Conservation (phyloP, 257 asterid genomes). For the Solanum neorickii region DNA sequence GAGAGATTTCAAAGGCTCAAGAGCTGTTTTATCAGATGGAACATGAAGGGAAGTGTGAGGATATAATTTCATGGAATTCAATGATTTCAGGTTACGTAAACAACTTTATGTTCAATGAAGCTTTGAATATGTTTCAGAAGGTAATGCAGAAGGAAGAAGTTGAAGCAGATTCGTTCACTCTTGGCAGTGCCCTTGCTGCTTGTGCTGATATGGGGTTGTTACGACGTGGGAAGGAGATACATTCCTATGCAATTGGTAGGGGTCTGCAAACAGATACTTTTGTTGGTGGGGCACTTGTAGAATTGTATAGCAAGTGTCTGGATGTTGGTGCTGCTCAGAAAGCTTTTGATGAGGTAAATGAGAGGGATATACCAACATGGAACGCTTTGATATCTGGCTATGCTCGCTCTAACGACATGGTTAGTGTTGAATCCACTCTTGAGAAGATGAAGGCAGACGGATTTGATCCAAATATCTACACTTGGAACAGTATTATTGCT, state of each 20-base stretch:
- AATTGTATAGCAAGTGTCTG: constrained; percentile 48
- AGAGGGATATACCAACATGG: constrained; percentile 57
- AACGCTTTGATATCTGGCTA: constrained; percentile 56
- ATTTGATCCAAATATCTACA: constrained; percentile 48
- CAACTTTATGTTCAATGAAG: constrained; percentile 42
- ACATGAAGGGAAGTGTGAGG: constrained; percentile 29
- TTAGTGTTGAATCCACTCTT: constrained; percentile 20
- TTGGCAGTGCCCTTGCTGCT: constrained; percentile 54
- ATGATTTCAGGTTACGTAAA: constrained; percentile 72
- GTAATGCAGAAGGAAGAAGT: constrained; percentile 24
- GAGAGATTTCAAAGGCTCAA: constrained; percentile 39
- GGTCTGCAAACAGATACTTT: constrained; percentile 47
- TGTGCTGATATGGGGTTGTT: constrained; percentile 33
- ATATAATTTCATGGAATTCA: constrained; percentile 65
- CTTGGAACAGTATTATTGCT: constrained; percentile 72
- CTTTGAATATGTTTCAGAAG: constrained; percentile 25
- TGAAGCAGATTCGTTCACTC: constrained; percentile 56
- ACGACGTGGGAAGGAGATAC: constrained; percentile 41
- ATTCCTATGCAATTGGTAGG: constrained; percentile 43
- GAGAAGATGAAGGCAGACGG: constrained; percentile 52
- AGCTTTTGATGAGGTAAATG: constrained; percentile 30
- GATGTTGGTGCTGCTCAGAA: constrained; percentile 50
- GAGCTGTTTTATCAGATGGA: constrained; percentile 57
- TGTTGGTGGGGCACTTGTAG: constrained; percentile 69
- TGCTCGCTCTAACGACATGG: constrained; percentile 27